These are phyloP conservation scores for Cystobasidium onofrii DNA, from an alignment of 768 basidiomycete genomes.

Conservation along the genomic window DNA sequence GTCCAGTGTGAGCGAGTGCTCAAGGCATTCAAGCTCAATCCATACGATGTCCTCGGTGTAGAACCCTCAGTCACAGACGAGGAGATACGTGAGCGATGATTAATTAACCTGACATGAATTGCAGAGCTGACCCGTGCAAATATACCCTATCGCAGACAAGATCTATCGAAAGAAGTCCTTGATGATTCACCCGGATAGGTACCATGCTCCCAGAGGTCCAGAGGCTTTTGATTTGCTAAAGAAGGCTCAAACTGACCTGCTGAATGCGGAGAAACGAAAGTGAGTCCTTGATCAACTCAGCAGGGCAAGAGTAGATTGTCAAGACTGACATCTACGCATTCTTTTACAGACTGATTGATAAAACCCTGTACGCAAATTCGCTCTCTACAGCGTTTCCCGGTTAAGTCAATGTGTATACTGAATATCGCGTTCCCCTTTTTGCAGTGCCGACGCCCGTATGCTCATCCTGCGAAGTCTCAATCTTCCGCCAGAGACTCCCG, in stretches of 20 bases:
- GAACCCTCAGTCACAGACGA: constrained; percentile 53
- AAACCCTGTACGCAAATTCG: constrained; percentile 60
- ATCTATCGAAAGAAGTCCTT: constrained; percentile 48
- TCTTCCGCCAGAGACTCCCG: constrained; percentile 56
- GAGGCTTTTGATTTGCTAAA: constrained; percentile 91
- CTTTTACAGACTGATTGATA: constrained; percentile 52
- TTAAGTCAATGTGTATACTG: not conserved
- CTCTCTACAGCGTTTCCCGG: too few relatives aligned
- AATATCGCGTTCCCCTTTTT: not conserved
- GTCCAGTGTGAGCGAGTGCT: constrained; percentile 53
- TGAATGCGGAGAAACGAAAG: constrained; percentile 31
- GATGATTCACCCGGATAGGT: constrained; percentile 97
- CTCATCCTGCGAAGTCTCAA: constrained; percentile 55
- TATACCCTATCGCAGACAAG: constrained; percentile 30
- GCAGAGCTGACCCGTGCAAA: not conserved
- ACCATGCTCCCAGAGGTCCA: constrained; percentile 72
- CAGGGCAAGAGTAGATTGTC: too few relatives aligned
- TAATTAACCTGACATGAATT: constrained; percentile 27
- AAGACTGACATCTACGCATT: not conserved
- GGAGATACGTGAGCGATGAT: constrained; percentile 52
- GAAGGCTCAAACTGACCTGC: constrained; percentile 81
- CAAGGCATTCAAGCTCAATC: constrained; percentile 91
- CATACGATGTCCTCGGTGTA: constrained; percentile 88
- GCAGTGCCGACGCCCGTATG: constrained; percentile 52
- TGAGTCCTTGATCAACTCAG: not conserved